Evolutionary conservation across 495 filamentous ascomycete genomes (phyloP), one percentile per base, ranked within the genome.

Genomic region (Diplogelasinospora grovesii): DNA sequence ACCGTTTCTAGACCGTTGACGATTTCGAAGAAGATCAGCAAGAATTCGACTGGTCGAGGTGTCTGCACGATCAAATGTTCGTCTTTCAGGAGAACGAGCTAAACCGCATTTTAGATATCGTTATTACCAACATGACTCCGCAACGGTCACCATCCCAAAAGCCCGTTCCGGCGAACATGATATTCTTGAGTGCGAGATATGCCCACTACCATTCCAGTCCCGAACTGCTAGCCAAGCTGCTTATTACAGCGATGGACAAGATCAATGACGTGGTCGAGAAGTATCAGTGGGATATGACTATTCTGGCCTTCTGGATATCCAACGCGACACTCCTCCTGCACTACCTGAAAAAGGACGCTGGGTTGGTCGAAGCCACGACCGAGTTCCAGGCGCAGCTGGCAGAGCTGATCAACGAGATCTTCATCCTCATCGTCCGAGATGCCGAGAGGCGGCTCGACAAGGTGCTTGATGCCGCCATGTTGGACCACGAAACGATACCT

Each of bases 281-380:
- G 25, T 78, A 95, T 51, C 92, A 99, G 53, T 96, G 92, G 90
- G 92, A 99, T 53, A 99, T 99, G 92, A 99, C 92, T 0, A 92
- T 97, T 45, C 71, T 97, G 13, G 93, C 92, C 2, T 99, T 97
- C 54, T 99, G 92, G 92, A 86, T 95, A 54, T 97, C 93, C 7
- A 99, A 99, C 59, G 92, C 88, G 18, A 97, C 90, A 1, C 66
- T 99, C 4, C 68, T 99, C 2, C 71, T 99, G 18, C 89, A 99
- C 59, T 99, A 99, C 55, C 69, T 99, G 25, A 95, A 93, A 63
- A 99, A 99, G 57, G 92, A 99, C 50, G 64, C 73, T 13, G 89
- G 87, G 2, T 60, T 99, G 3, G 73, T 86, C 14, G 78, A 81
- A 53, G 81, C 88, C 8, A 97, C 90, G 0, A 77, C 84, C 21